A percentile compares a stretch with the other conserved stretches of the same genome.
Evolutionary conservation across 768 basidiomycete genomes (phyloP).

Genomic region (Gymnopilus dilepis): DNA sequence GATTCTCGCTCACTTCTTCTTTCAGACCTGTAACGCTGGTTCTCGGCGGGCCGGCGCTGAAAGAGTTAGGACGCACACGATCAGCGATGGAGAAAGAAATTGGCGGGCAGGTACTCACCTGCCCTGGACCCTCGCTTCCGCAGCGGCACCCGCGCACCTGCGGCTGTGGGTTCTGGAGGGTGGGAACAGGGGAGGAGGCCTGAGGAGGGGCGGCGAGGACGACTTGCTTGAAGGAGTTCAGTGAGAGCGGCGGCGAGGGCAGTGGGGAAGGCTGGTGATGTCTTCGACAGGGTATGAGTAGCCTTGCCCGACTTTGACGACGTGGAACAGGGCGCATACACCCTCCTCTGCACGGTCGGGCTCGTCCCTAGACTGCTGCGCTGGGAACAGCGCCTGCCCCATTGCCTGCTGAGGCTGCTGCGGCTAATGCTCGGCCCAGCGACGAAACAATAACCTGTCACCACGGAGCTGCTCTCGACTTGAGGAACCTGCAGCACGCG

Average conservation of each 20-base stretch:
- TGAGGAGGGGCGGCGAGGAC: constrained; percentile 41
- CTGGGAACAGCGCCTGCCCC: neutral
- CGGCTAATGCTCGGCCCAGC: constrained; percentile 34
- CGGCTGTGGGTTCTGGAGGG: neutral
- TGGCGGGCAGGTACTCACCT: no score
- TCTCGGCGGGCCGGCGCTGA: no score
- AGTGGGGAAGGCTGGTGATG: constrained; percentile 26
- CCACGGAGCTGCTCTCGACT: constrained; percentile 64
- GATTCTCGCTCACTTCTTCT: no score
- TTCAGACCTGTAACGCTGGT: no score
- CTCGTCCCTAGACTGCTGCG: neutral
- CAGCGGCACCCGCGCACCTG: no score
- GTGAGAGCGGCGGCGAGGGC: constrained; percentile 46
- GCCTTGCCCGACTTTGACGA: constrained; percentile 23
- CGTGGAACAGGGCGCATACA: constrained; percentile 10
- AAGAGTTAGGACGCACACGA: no score
- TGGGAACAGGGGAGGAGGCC: neutral
- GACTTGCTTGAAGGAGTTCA: constrained; percentile 52
- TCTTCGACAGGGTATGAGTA: constrained; percentile 39
- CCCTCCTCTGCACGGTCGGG: constrained; percentile 4
- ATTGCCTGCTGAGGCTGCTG: constrained; percentile 29
- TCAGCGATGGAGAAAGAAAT: no score
- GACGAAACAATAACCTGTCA: constrained; percentile 38
- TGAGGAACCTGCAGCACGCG: constrained; percentile 71
- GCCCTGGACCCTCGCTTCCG: no score